Percentiles rank a stretch among this genome's conserved stretches.
Conservation (phyloP, 1,284 basidiomycete genomes). For the Neolentinus lepideus region DNA sequence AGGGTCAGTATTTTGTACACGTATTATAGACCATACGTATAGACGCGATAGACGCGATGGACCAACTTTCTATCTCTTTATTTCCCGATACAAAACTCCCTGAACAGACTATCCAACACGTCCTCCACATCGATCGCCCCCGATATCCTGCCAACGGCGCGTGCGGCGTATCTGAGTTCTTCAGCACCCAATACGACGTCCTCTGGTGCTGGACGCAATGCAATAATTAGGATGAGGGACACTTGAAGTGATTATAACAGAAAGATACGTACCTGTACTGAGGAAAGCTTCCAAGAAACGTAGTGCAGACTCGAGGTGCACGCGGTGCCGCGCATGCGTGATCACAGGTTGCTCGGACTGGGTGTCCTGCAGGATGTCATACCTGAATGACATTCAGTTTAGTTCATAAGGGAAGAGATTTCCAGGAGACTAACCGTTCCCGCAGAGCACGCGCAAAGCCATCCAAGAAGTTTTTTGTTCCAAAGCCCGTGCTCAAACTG, state of each 20-base stretch:
- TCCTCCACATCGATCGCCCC: constrained; percentile 73
- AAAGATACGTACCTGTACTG: constrained; percentile 37
- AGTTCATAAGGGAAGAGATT: neutral
- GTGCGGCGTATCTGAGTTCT: constrained; percentile 78
- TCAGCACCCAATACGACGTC: constrained; percentile 80
- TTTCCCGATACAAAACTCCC: constrained; percentile 84
- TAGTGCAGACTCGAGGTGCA: constrained; percentile 63
- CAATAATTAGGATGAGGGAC: neutral
- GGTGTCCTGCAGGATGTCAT: constrained; percentile 24
- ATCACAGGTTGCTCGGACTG: constrained; percentile 50
- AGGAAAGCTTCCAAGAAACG: constrained; percentile 64
- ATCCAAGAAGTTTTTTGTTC: constrained; percentile 49
- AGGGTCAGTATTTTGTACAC: too few relatives aligned
- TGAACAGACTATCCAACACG: constrained; percentile 75
- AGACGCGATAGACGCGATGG: too few relatives aligned
- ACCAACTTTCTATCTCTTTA: constrained; percentile 23
- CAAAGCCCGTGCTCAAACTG: constrained; percentile 57
- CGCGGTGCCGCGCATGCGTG: constrained; percentile 73
- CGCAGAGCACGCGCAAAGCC: constrained; percentile 49
- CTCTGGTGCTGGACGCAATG: constrained; percentile 25
- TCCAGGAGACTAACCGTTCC: constrained; percentile 35
- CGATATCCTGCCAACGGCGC: constrained; percentile 74
- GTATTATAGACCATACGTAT: too few relatives aligned
- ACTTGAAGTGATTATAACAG: constrained; percentile 2
- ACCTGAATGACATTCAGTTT: constrained; percentile 23